A percentile compares a stretch with the other conserved stretches of the same genome.
These are phyloP conservation scores for Inonotus hispidus DNA, from an alignment of 1,284 basidiomycete species.

Conservation along the genomic window DNA sequence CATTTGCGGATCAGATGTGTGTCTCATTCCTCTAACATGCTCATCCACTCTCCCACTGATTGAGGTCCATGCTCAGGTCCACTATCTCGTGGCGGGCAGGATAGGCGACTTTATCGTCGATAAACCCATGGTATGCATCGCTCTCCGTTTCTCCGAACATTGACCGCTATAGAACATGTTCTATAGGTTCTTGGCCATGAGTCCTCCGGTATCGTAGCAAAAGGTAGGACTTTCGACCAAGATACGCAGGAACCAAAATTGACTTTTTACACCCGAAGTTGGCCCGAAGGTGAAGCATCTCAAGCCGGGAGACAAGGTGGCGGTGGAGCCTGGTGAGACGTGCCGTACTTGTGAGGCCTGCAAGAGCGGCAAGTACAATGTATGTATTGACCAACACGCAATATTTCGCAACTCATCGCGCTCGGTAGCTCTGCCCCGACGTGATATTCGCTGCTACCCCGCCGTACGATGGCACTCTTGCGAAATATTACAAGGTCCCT, in stretches of 20 bases:
- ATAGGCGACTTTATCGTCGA: slow-evolving; percentile 77
- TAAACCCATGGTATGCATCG: slow-evolving; percentile 62
- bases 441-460: slow-evolving; percentile 87
- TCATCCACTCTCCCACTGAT: slow-evolving; percentile 15
- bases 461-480: slow-evolving; percentile 84
- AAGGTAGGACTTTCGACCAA: slow-evolving; percentile 23
- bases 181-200: slow-evolving; percentile 53
- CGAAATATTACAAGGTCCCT: slow-evolving; percentile 75
- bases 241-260: background rate
- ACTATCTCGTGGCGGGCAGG: slow-evolving; percentile 71
- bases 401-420: background rate
- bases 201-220: slow-evolving; percentile 45
- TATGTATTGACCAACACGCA: slow-evolving; percentile 25
- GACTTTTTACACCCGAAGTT: slow-evolving; percentile 38
- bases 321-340: slow-evolving; percentile 78
- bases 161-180: background rate
- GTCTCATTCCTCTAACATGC: slow-evolving; percentile 13
- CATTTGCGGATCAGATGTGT: slow-evolving; percentile 86
- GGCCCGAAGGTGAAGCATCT: slow-evolving; percentile 67
- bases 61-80: slow-evolving; percentile 41
- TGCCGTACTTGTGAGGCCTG: slow-evolving; percentile 71
- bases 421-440: slow-evolving; percentile 60
- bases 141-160: background rate
- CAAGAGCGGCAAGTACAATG: slow-evolving; percentile 78
- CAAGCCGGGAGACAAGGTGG: slow-evolving; percentile 82